A percentile compares a stretch with the other conserved stretches of the same genome.
These are phyloP conservation scores for Piedraia hortae DNA, from an alignment of 2,329 filamentous ascomycete genomes.

Conservation along the genomic window DNA sequence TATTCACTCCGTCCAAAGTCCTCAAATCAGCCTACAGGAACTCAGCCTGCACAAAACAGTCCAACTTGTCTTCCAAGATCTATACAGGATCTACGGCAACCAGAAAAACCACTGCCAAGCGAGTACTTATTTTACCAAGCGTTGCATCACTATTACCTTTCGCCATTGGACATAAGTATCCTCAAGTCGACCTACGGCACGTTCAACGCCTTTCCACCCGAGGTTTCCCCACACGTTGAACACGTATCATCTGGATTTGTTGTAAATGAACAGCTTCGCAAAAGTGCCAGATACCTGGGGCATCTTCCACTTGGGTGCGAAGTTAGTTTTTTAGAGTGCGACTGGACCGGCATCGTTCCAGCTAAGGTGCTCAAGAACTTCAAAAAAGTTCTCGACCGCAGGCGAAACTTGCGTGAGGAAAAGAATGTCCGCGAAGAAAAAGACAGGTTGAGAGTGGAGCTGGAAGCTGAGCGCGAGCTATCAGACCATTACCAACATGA, in stretches of 20 bases:
- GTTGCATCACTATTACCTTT: slow-evolving; percentile 67
- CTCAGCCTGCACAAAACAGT: slow-evolving; percentile 3
- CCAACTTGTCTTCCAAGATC: slow-evolving; percentile 18
- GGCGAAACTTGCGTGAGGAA: slow-evolving; percentile 51
- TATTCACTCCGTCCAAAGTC: slow-evolving; percentile 13
- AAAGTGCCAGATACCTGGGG: slow-evolving; percentile 59
- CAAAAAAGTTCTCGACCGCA: slow-evolving; percentile 43
- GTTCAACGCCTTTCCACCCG: slow-evolving; percentile 59
- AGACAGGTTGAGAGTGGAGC: slow-evolving; percentile 56
- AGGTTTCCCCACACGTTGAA: slow-evolving; percentile 63
- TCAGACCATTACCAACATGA: slow-evolving; percentile 40
- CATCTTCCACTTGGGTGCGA: slow-evolving; percentile 80
- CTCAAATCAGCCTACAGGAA: background rate
- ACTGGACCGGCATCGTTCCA: slow-evolving; percentile 75
- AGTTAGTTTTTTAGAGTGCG: slow-evolving; percentile 72
- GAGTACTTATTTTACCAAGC: slow-evolving; percentile 76
- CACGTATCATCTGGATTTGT: slow-evolving; percentile 71
- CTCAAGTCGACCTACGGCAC: slow-evolving; percentile 68
- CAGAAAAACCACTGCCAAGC: slow-evolving; percentile 18
- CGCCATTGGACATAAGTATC: slow-evolving; percentile 73
- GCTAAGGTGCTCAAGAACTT: slow-evolving; percentile 50
- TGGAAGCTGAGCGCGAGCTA: slow-evolving; percentile 42
- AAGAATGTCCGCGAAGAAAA: slow-evolving; percentile 72
- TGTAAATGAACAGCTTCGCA: slow-evolving; percentile 60
- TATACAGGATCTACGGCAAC: slow-evolving; percentile 18